Conservation (phyloP, 441 rosid species). For the Adansonia rubrostipa region DNA sequence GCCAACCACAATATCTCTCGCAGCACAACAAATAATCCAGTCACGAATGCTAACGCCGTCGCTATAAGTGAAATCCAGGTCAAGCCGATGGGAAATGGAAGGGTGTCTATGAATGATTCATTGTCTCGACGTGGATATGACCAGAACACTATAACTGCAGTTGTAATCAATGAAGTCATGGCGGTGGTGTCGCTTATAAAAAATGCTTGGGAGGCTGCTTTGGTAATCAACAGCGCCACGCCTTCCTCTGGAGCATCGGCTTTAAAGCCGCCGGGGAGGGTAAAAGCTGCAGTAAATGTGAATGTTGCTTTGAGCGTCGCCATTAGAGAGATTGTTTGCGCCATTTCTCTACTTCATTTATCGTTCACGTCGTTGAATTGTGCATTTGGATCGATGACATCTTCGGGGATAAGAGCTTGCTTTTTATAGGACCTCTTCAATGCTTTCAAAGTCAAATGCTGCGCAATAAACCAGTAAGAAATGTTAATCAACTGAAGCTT, state of each 20-base stretch:
- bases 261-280: slow-evolving; percentile 32
- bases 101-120: not conserved
- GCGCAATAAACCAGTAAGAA: not conserved
- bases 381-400: not conserved
- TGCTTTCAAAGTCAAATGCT: slow-evolving; percentile 16
- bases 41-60: slow-evolving; percentile 17
- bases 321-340: slow-evolving; percentile 17
- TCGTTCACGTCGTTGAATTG: not conserved
- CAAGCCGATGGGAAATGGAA: not conserved
- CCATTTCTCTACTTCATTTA: not conserved
- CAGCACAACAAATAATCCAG: not conserved
- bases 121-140: not conserved
- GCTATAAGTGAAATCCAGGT: slow-evolving; percentile 12
- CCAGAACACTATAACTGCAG: not conserved
- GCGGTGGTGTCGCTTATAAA: not conserved
- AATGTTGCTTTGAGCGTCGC: slow-evolving; percentile 29
- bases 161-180: slow-evolving; percentile 7
- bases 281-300: slow-evolving; percentile 31
- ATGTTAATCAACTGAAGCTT: too few species aligned
- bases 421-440: not conserved
- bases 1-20: not conserved
- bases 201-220: slow-evolving; percentile 9
- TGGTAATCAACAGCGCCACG: not conserved
- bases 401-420: not conserved
- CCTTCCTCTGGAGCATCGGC: not conserved